phyloP scores from a whole-genome alignment of 2,329 filamentous ascomycete genomes.

The Mollisiaceae sp. region DNA sequence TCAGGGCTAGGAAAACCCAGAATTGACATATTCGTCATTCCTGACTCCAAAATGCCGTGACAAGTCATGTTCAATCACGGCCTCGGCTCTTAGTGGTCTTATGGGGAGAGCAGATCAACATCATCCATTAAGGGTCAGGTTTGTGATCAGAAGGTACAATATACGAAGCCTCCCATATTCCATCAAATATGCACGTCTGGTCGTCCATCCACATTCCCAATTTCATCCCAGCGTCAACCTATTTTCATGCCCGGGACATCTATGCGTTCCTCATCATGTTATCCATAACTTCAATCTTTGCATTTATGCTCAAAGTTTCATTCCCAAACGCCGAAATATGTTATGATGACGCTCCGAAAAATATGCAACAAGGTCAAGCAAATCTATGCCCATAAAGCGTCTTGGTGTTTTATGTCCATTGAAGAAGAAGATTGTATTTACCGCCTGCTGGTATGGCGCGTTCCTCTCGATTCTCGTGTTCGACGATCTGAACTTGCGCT shows the following conservation, averaged over 20 bases:
- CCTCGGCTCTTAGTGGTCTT: background rate
- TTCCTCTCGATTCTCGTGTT: constrained; percentile 35
- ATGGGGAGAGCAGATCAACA: background rate
- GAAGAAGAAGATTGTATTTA: constrained; percentile 9
- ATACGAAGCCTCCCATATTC: background rate
- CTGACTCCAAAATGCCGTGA: too few relatives aligned
- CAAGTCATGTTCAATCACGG: background rate
- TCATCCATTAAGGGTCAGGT: background rate
- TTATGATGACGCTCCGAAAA: constrained; percentile 9
- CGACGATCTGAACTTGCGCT: constrained; percentile 41
- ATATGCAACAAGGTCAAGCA: constrained; percentile 5
- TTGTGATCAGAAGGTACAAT: background rate
- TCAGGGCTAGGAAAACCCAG: too few relatives aligned
- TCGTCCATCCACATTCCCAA: constrained; percentile 9
- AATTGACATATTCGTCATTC: too few relatives aligned
- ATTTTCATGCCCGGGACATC: constrained; percentile 1
- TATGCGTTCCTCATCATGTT: background rate
- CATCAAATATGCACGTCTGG: background rate
- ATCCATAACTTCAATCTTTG: constrained; percentile 1
- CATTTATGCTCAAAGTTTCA: background rate
- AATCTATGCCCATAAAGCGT: background rate
- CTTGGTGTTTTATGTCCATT: constrained; percentile 10
- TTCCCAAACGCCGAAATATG: constrained; percentile 6
- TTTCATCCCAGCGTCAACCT: background rate
- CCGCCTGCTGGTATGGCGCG: constrained; percentile 18